A percentile compares a stretch with the other conserved stretches of the same genome.
Evolutionary conservation across 2,329 filamentous ascomycete species (phyloP).

Genomic region (Pseudocercospora fijiensis): DNA sequence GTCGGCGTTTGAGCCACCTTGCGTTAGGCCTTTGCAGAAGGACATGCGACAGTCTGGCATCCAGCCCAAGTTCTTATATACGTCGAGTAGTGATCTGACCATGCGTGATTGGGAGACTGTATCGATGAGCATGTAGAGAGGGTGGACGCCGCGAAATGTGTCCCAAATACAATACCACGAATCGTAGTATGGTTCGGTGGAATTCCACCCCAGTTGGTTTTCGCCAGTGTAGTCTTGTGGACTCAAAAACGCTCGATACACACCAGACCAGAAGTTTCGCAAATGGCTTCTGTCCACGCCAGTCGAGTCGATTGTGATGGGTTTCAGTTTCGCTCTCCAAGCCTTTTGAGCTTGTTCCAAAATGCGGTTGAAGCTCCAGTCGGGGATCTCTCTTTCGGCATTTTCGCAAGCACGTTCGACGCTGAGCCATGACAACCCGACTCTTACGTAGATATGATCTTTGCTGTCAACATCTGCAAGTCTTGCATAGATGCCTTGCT

Average conservation of each 20-base stretch:
- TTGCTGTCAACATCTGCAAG: conserved; percentile 37
- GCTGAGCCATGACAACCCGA: conserved; percentile 69
- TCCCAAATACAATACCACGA: conserved; percentile 59
- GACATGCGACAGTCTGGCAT: conserved; percentile 74
- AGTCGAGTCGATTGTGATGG: conserved; percentile 39
- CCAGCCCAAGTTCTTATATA: conserved; percentile 67
- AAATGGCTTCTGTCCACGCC: conserved; percentile 40
- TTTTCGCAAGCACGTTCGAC: conserved; percentile 64
- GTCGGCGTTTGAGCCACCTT: conserved; percentile 73
- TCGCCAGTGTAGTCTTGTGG: conserved; percentile 50
- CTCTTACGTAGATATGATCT: conserved; percentile 58
- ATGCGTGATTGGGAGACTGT: conserved; percentile 63
- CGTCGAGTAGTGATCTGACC: conserved; percentile 68
- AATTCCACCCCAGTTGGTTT: conserved; percentile 46
- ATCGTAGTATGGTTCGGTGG: conserved; percentile 46
- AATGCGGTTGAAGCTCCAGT: conserved; percentile 60
- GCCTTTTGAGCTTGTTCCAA: conserved; percentile 42
- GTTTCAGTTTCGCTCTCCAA: conserved; percentile 43
- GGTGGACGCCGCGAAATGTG: conserved; percentile 53
- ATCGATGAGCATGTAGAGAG: conserved; percentile 68
- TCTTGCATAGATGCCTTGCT: conserved; percentile 33
- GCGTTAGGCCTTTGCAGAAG: conserved; percentile 68
- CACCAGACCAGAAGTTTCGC: conserved; percentile 45
- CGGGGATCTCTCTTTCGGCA: conserved; percentile 65
- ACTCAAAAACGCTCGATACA: conserved; percentile 47